Conservation (phyloP, 2,329 filamentous ascomycete genomes). For the Alternaria sp. region DNA sequence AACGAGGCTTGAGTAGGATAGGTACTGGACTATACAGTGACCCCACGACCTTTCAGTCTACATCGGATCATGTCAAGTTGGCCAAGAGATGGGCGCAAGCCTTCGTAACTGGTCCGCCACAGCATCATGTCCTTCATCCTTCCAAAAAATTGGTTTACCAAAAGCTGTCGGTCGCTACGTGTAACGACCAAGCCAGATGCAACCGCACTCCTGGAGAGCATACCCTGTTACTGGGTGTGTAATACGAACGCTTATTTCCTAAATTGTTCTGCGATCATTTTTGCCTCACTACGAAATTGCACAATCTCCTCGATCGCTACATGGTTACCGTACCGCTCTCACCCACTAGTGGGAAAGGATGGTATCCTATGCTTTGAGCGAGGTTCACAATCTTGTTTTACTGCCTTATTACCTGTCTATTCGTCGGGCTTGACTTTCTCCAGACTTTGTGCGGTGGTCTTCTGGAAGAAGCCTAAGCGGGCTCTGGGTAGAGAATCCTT, state of each 20-base stretch:
- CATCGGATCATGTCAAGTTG: slow-evolving; percentile 9
- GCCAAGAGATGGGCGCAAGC: not conserved
- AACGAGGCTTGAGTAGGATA: slow-evolving; percentile 6
- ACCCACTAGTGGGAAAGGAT: not conserved
- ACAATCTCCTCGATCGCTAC: slow-evolving; percentile 3
- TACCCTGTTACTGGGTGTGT: not conserved
- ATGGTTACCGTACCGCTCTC: not conserved
- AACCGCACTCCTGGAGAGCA: not conserved
- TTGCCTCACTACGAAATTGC: slow-evolving; percentile 6
- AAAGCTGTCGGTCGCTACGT: slow-evolving; percentile 17
- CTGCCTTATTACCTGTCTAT: not conserved
- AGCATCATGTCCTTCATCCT: slow-evolving; percentile 8
- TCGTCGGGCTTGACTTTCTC: not conserved
- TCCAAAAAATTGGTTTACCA: slow-evolving; percentile 6
- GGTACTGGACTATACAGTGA: slow-evolving; percentile 10
- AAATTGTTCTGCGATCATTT: slow-evolving; percentile 1
- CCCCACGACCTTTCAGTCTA: not conserved
- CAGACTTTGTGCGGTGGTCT: not conserved
- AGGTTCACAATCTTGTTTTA: not conserved
- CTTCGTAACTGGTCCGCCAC: slow-evolving; percentile 1
- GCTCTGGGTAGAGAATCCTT: not conserved
- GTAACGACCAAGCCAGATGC: slow-evolving; percentile 8
- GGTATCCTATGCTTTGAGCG: not conserved
- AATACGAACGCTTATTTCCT: slow-evolving; percentile 1
- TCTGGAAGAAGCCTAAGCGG: not conserved